Evolutionary conservation across 169 alveolate genomes (phyloP), one percentile per base, ranked within the genome.

Genomic region (Theileria equi): DNA sequence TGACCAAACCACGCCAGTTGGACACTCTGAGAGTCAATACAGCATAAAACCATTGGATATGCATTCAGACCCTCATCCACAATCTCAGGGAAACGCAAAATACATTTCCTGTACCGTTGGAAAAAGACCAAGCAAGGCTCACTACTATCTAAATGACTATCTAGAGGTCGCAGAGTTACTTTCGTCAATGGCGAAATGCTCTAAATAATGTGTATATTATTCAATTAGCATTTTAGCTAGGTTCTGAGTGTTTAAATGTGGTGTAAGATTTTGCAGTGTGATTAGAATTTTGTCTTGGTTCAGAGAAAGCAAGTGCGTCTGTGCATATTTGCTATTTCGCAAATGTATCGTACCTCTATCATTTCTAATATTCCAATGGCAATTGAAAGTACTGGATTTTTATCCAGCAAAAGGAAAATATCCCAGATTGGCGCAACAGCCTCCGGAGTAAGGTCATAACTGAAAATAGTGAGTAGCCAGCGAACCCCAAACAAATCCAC

Each of bases 391-490:
- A 69, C 1, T 21, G 2, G 26, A 25, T 69, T 23, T 34, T 32
- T 35, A 5, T 94, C 95, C 68, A 87, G 91, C 16, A 79, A 62
- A 21, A 90, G 64, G 68, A 88, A 88, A n/a, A 69, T 73, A 72
- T 93, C 97, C 89, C 92, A 91, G 29, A 91, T 76, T 61, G 92
- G 84, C 25, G 93, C 92, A 29, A 90, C 89, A 7, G 34, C 26
- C 28, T 90, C 91, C 32, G 89, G 65, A 41, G 80, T 59, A 41
- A 90, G 74, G 72, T 82, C 81, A 40, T 74, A 71, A 17, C 91
- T 76, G 80, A 81, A 93, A 17, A 93, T 68, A 28, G 95, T 91
- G 80, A 93, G 83, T 66, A 93, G 88, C 96, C 97, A 93, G 48
- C 88, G 89, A 36, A 93, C 68, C 0, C 91, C 90, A 66, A 78